Evolutionary conservation across 805 yeast species (phyloP).

Genomic region (Saccharomyces kudriavzevii): DNA sequence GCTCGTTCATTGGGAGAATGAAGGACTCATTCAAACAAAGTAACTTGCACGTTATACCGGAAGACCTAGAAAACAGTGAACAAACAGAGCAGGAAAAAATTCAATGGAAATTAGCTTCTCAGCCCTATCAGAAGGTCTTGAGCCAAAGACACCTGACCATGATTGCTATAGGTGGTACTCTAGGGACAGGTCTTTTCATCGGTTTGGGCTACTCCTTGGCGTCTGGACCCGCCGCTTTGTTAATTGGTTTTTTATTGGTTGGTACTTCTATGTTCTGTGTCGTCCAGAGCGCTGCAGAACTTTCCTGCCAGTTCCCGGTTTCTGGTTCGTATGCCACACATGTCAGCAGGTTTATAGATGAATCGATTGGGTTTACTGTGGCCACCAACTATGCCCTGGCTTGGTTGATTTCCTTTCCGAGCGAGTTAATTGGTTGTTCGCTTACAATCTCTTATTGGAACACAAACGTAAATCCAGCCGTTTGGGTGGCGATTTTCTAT

Average conservation of each 20-base stretch:
- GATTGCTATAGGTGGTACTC: conserved; percentile 19
- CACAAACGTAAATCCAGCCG: conserved; percentile 11
- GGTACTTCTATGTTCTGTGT: conserved; percentile 26
- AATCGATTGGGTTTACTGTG: conserved; percentile 51
- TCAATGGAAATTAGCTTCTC: conserved; percentile 11
- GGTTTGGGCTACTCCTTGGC: conserved; percentile 17
- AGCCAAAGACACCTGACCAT: conserved; percentile 14
- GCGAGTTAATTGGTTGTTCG: conserved; percentile 46
- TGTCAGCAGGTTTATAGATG: conserved; percentile 48
- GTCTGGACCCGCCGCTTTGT: conserved; percentile 25
- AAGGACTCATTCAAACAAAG: conserved; percentile 5
- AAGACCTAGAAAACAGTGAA: conserved; percentile 5
- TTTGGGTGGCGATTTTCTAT: conserved; percentile 19
- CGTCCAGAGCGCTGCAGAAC: conserved; percentile 33
- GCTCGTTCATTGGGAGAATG: conserved; percentile 2
- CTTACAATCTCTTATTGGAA: conserved; percentile 42
- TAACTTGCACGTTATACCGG: conserved; percentile 1
- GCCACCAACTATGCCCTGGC: conserved; percentile 50
- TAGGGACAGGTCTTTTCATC: conserved; percentile 19
- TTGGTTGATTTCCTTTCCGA: conserved; percentile 46
- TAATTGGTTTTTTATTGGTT: conserved; percentile 20
- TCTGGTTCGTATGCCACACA: conserved; percentile 51
- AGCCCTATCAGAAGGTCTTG: conserved; percentile 13
- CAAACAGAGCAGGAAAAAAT: conserved; percentile 7
- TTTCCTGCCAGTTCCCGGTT: conserved; percentile 44